Conservation (phyloP, 495 filamentous ascomycete genomes). For the Usnea hakonensis region DNA sequence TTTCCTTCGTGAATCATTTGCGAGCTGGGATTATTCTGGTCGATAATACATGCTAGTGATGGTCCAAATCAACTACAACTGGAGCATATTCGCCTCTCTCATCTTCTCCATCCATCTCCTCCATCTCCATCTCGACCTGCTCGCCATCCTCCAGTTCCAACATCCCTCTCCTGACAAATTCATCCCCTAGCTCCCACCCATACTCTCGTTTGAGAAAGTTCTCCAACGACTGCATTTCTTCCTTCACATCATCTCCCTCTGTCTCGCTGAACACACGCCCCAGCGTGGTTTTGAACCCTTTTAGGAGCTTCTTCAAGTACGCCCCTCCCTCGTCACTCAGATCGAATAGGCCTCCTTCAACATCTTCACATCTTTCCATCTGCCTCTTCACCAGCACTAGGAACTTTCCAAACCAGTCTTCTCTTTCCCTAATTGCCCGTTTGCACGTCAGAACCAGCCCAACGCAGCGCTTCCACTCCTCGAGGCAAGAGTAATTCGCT, state of each 20-base stretch:
- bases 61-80: conserved; percentile 59
- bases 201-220: conserved; percentile 47
- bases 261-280: conserved; percentile 35
- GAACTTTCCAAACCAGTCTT: conserved; percentile 52
- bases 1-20: neutral
- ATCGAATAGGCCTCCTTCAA: conserved; percentile 53
- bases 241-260: conserved; percentile 34
- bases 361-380: conserved; percentile 60
- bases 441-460: conserved; percentile 63
- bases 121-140: conserved; percentile 68
- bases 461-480: conserved; percentile 80
- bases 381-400: conserved; percentile 61
- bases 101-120: conserved; percentile 69
- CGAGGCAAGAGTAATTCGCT: conserved; percentile 75
- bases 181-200: conserved; percentile 57
- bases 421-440: conserved; percentile 46
- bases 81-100: conserved; percentile 84
- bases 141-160: conserved; percentile 70
- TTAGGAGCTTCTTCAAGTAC: conserved; percentile 48
- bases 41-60: neutral
- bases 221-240: conserved; percentile 50
- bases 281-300: conserved; percentile 42
- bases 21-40: neutral
- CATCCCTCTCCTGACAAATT: conserved; percentile 55
- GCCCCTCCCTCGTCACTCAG: conserved; percentile 48